A percentile compares a stretch with the other conserved stretches of the same genome.
phyloP scores from a whole-genome alignment of 495 filamentous ascomycete species.

The Annulohypoxylon moriforme region DNA sequence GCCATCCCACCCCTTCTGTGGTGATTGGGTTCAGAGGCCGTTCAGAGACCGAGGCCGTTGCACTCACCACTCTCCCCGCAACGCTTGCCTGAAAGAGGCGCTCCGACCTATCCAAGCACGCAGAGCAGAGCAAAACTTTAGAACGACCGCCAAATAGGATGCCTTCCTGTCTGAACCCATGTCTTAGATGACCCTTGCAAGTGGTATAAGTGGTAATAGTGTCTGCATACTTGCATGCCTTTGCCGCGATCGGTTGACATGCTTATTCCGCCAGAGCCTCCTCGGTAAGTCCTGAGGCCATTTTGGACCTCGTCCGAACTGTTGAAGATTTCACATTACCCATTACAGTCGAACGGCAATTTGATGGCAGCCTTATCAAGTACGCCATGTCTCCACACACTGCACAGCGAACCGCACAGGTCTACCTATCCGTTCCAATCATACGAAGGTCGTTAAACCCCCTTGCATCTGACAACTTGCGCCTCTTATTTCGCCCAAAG shows the following conservation, averaged over 20 bases:
- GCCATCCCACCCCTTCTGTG: constrained; percentile 28
- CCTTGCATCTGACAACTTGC: constrained; percentile 44
- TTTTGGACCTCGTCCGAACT: constrained; percentile 37
- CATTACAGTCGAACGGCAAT: constrained; percentile 33
- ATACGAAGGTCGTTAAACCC: constrained; percentile 28
- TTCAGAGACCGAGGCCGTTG: constrained; percentile 47
- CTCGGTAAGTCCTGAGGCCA: constrained; percentile 40
- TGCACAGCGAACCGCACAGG: constrained; percentile 28
- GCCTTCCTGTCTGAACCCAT: constrained; percentile 43
- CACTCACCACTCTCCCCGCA: constrained; percentile 44
- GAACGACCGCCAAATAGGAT: constrained; percentile 45
- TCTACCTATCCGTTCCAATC: constrained; percentile 37
- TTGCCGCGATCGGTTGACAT: constrained; percentile 44
- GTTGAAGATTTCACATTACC: constrained; percentile 25
- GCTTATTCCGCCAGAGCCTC: constrained; percentile 43
- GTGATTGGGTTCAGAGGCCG: constrained; percentile 40
- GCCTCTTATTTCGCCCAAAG: constrained; percentile 37
- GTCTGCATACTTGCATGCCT: constrained; percentile 44
- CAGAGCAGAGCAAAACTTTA: constrained; percentile 34
- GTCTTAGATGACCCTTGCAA: constrained; percentile 45
- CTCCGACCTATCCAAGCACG: constrained; percentile 44
- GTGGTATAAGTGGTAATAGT: constrained; percentile 44
- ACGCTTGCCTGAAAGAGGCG: constrained; percentile 47
- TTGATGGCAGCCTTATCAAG: constrained; percentile 41
- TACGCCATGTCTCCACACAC: constrained; percentile 37